Conservation (phyloP, 768 basidiomycete species). For the Lactarius evosmus region DNA sequence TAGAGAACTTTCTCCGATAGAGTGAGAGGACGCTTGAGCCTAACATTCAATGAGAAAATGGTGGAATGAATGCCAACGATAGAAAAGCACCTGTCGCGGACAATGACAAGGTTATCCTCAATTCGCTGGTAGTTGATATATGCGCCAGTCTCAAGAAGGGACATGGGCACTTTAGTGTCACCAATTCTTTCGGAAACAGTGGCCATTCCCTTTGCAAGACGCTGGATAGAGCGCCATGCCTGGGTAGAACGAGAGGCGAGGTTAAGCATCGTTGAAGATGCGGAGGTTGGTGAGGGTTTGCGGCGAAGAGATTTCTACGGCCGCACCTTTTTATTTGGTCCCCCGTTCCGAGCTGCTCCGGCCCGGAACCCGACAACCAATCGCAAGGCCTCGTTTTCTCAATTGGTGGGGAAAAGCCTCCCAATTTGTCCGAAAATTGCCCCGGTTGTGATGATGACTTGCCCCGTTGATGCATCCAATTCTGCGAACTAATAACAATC, state of each 20-base stretch:
- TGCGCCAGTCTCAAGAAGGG: conserved; percentile 72
- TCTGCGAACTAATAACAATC: neutral
- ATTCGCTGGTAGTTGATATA: conserved; percentile 97
- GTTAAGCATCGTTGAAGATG: conserved; percentile 28
- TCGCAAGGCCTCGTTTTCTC: conserved; percentile 7
- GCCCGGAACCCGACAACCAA: conserved; percentile 20
- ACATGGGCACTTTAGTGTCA: conserved; percentile 89
- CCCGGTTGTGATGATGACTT: neutral
- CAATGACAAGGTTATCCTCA: conserved; percentile 91
- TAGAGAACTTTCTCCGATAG: conserved; percentile 97
- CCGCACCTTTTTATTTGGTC: conserved; percentile 8
- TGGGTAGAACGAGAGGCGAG: conserved; percentile 25
- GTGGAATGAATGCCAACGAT: neutral
- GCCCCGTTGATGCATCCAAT: neutral
- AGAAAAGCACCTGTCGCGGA: conserved; percentile 66
- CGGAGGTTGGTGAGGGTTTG: conserved; percentile 17
- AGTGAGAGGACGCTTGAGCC: conserved; percentile 86
- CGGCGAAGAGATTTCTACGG: neutral
- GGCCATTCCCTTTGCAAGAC: conserved; percentile 58
- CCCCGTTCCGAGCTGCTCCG: conserved; percentile 15
- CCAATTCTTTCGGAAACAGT: conserved; percentile 75
- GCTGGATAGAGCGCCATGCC: conserved; percentile 28
- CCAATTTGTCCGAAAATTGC: neutral
- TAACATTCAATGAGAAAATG: conserved; percentile 33
- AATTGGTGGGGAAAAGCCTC: neutral